Evolutionary conservation across 179 eudicot genomes (phyloP).

Genomic region (Silene vulgaris): DNA sequence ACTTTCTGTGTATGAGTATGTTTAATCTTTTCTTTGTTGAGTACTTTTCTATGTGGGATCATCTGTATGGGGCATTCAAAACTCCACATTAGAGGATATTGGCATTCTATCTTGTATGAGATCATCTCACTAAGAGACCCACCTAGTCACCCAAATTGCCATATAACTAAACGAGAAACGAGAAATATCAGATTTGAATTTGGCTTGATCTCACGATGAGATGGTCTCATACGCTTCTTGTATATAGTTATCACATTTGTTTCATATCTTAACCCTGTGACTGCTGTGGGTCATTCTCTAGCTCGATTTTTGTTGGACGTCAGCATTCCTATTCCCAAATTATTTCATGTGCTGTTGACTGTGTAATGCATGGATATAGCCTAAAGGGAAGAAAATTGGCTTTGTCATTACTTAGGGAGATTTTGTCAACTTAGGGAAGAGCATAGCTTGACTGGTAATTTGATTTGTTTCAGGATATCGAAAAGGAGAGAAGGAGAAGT

Average conservation of each 20-base stretch:
- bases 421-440: neutral
- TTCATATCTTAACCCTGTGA: too few species aligned
- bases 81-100: neutral
- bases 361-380: too few species aligned
- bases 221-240: too few species aligned
- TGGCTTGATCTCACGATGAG: neutral
- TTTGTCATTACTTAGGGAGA: neutral
- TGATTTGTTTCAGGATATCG: slow-evolving; percentile 51
- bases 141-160: neutral
- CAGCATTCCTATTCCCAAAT: too few species aligned
- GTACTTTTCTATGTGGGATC: neutral
- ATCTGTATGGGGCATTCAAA: neutral
- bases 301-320: too few species aligned
- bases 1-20: neutral
- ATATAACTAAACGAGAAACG: neutral
- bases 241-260: too few species aligned
- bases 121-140: neutral
- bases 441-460: neutral
- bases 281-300: too few species aligned
- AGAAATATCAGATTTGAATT: neutral
- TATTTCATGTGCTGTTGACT: too few species aligned
- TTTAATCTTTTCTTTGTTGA: neutral
- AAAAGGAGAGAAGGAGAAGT: slow-evolving; percentile 56
- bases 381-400: too few species aligned
- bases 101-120: neutral